These are phyloP conservation scores for Rhynchospora pubera DNA, from an alignment of 176 grass and related monocot species.

Conservation along the genomic window DNA sequence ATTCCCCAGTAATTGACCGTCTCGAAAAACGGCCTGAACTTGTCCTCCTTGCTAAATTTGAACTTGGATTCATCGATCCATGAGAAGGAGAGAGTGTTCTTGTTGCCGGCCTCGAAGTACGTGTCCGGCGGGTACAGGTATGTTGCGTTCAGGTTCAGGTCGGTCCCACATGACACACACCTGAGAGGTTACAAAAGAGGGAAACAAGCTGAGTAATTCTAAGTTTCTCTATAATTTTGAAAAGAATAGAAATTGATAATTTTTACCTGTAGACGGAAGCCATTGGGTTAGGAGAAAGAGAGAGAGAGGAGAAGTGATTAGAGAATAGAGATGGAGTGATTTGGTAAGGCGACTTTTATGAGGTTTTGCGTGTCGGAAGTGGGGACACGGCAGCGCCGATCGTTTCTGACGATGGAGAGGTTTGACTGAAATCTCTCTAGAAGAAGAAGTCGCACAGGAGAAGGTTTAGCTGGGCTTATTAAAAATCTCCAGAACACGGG, in stretches of 20 bases:
- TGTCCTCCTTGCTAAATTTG: constrained; percentile 57
- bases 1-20: constrained; percentile 81
- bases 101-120: constrained; percentile 90
- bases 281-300: neutral
- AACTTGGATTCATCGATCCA: constrained; percentile 76
- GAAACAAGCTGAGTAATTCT: neutral
- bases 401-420: neutral
- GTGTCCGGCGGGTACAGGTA: constrained; percentile 54
- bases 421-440: constrained; percentile 3
- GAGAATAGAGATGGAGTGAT: neutral
- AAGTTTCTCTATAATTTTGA: neutral
- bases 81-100: constrained; percentile 85
- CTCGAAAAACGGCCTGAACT: constrained; percentile 76
- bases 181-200: neutral
- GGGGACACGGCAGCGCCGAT: neutral
- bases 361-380: neutral
- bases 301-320: neutral
- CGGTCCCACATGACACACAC: constrained; percentile 54
- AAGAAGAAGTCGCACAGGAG: neutral
- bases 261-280: constrained; percentile 19
- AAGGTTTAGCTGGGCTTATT: neutral
- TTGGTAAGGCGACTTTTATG: neutral
- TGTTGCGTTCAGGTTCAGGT: constrained; percentile 62
- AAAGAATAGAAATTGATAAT: neutral
- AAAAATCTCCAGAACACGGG: neutral